Base-by-base conservation (phyloP, 2,329 filamentous ascomycete species). In the Daldinia sp. region DNA sequence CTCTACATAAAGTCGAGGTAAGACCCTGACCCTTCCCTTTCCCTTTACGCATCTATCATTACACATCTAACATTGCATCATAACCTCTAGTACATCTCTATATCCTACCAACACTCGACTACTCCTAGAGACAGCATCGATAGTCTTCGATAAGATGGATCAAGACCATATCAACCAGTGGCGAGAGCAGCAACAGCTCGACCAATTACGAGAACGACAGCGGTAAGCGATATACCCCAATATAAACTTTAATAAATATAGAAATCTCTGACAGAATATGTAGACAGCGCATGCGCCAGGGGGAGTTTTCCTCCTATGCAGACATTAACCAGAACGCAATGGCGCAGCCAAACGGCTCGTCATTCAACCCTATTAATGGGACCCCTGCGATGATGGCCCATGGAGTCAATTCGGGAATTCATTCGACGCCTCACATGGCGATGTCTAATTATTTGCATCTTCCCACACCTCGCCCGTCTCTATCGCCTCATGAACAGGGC, bases 1-100 rank as follows among this genome's bases (percentile, higher is more conserved):
- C 15, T 26, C 20, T 33, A 51, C 46, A 51, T 50, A 51, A 51
- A 30, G 13, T 30, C 46, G n/a, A 51, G n/a, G 46, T 51, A 51
- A 30, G 9, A 5, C 9, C 46, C 20, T 51, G 1, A 15, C 46
- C 46, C n/a, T 51, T 33, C 9, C 7, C n/a, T 51, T 51, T 10
- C 7, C 44, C 28, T 28, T n/a, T 51, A n/a, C 46, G 18, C n/a
- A 51, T 51, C 46, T 7, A 51, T 18, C 46, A 51, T 51, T 51
- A 30, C 46, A 51, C 46, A 33, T 33, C 46, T 51, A 51, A 51
- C 46, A 33, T 51, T 30, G 13, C 26, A 33, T 30, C 46, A 51
- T 6, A 51, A 33, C n/a, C 15, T 51, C 26, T 15, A 51, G 46
- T 15, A 30, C 15, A 1, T n/a, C 7, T 51, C 28, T 9, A 4